Base-by-base conservation (phyloP, 2,329 filamentous ascomycete genomes). In the Purpureocillium lavendulum region DNA sequence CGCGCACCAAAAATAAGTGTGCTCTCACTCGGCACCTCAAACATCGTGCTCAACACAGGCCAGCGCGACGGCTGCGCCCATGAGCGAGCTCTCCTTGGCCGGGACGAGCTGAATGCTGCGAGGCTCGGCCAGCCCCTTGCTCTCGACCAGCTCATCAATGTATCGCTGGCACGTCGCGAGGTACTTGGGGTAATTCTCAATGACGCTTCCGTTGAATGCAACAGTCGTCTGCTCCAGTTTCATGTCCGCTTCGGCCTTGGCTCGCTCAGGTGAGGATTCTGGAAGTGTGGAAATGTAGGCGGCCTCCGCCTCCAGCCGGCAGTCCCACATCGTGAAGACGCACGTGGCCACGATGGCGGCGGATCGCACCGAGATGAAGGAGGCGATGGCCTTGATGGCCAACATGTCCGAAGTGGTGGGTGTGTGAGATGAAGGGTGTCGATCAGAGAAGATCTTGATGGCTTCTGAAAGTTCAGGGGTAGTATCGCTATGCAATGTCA, bases 191-290 rank as follows among this genome's bases (percentile, higher is more conserved):
- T 89, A 90, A 50, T 82, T 80, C 60, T 89, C 84, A 38, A 89
- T 80, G 36, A 90, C 83, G 21, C 80, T 84, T 33, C 85, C 85
- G 53, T 87, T 88, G 60, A 82, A 89, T 4, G 82, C 82, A n/a
- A 90, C 76, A 2, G 75, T 70, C 3, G 75, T 79, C 40, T 64
- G 61, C 28, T 56, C 53, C 7, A 71, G 54, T 33, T 64, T 58
- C 2, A 63, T 64, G 45, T 77, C 77, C 13, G 62, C 61, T 48
- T 79, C 75, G 1, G 73, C 64, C 29, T 71, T 69, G 9, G 54
- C 46, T 38, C 67, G 65, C 28, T 57, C 45, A 4, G 54, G 40
- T 11, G 64, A 62, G 14, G 48, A 53, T 9, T 55, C 40, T 11
- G 56, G 45, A 4, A 63, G 51, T 2, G 49, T 50, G 13, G 51